These are phyloP conservation scores for Rhizopogon roseolus DNA, from an alignment of 768 basidiomycete species.

Conservation along the genomic window DNA sequence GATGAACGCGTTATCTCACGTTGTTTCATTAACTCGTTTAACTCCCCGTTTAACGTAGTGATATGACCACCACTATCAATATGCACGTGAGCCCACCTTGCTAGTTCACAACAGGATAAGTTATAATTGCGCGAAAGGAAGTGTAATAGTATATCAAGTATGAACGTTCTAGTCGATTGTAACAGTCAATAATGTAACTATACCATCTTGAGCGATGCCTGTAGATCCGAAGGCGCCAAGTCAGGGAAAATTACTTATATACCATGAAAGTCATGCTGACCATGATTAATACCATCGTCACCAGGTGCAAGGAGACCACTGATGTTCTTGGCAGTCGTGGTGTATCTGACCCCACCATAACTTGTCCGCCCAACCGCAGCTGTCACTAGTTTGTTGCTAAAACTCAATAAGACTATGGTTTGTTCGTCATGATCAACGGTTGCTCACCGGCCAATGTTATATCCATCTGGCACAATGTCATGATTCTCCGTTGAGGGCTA, in stretches of 20 bases:
- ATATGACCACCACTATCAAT: no score
- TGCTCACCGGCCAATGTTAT: constrained; percentile 41
- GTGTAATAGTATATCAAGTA: no score
- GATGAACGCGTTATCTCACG: no score
- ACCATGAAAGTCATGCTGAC: constrained; percentile 21
- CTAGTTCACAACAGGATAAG: no score
- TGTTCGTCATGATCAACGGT: neutral
- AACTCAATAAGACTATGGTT: neutral
- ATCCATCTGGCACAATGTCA: constrained; percentile 42
- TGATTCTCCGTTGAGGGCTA: constrained; percentile 32
- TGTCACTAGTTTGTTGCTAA: constrained; percentile 34
- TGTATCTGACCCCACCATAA: constrained; percentile 43
- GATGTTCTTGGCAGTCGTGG: constrained; percentile 39
- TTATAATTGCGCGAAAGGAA: neutral
- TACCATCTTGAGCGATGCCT: constrained; percentile 59
- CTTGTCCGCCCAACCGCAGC: constrained; percentile 32
- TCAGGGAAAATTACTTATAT: no score
- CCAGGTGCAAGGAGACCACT: constrained; percentile 54
- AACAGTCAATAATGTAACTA: constrained; percentile 51
- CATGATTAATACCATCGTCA: constrained; percentile 46
- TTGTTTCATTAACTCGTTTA: no score
- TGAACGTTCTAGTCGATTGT: constrained; percentile 37
- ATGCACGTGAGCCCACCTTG: no score
- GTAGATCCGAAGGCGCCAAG: no score
- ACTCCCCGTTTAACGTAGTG: no score